A percentile compares a stretch with the other conserved stretches of the same genome.
phyloP scores from a whole-genome alignment of 2,329 filamentous ascomycete genomes.

The Penicillium sp. region DNA sequence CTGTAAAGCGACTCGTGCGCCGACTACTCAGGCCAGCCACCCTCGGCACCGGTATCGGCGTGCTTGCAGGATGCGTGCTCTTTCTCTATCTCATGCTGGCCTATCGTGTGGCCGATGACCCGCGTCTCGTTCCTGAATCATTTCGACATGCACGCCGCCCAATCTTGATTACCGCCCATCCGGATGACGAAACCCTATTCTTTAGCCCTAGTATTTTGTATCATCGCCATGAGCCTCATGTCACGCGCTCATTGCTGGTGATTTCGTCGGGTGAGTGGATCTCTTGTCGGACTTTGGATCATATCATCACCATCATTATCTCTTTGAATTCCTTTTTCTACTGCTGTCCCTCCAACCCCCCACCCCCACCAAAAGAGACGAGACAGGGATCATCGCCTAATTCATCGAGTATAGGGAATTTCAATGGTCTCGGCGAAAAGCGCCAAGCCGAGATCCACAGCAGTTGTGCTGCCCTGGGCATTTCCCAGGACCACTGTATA shows the following conservation, averaged over 20 bases:
- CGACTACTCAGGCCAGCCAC: background rate
- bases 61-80: constrained; percentile 8
- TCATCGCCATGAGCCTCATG: background rate
- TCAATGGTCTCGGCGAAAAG: background rate
- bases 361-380: no score
- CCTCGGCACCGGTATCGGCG: background rate
- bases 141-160: background rate
- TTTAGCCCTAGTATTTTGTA: constrained; percentile 2
- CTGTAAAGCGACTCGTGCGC: background rate
- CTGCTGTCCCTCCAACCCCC: no score
- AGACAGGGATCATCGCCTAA: no score
- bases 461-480: constrained; percentile 1
- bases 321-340: no score
- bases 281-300: no score
- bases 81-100: background rate
- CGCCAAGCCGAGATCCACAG: background rate
- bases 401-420: background rate
- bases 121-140: background rate
- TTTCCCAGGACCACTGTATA: background rate
- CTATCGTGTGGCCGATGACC: constrained; percentile 1
- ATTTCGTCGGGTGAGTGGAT: background rate
- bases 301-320: no score
- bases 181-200: constrained; percentile 1
- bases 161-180: background rate
- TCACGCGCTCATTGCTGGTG: background rate